Evolutionary conservation across 345 rosid species (phyloP), one percentile per base, ranked within the genome.

Genomic region (Euphorbia peplus): DNA sequence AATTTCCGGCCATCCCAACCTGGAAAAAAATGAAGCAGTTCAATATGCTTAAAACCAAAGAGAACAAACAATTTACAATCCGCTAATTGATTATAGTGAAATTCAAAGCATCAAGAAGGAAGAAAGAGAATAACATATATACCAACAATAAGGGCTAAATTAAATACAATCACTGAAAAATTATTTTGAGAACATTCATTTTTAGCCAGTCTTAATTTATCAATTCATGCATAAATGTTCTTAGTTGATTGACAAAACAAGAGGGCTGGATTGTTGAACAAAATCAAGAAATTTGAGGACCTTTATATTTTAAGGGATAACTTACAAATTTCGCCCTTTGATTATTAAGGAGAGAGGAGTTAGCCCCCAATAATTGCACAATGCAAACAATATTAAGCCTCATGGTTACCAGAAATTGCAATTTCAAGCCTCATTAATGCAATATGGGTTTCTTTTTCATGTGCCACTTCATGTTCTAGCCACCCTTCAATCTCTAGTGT

Each of bases 1-100:
- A 83, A 76, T 93, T 93, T 73, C 88, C 97, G 63, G 92, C 98
- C 88, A 93, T 76, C 53, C 96, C 97, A 69, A 84, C 84, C 98
- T 93, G 79, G 73, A 69, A 15, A 37, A 56, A 55, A 59, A 24
- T 16, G 62, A 55, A 35, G 37, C 37, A 76, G 54, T 44, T 66
- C 35, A 63, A 58, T 74, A 44, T 66, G 59, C 22, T 3, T 37
- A 4, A 58, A 76, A 62, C 19, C n/a, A 53, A 8, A 35, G 16
- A 47, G 50, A 54, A 60, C 50, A 4, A 14, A 55, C 39, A 51
- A 32, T 13, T 41, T 55, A 10, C 39, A 14, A 55, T 41, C 37
- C 53, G 48, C 28, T 42, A 11, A 57, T 44, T 53, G 50, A 53
- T 12, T 29, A 10, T 13, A n/a, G 26, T 35, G 53, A 56, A 29